A percentile compares a stretch with the other conserved stretches of the same genome.
phyloP scores from a whole-genome alignment of 176 grass and related monocot species.

The Ensete glaucum region DNA sequence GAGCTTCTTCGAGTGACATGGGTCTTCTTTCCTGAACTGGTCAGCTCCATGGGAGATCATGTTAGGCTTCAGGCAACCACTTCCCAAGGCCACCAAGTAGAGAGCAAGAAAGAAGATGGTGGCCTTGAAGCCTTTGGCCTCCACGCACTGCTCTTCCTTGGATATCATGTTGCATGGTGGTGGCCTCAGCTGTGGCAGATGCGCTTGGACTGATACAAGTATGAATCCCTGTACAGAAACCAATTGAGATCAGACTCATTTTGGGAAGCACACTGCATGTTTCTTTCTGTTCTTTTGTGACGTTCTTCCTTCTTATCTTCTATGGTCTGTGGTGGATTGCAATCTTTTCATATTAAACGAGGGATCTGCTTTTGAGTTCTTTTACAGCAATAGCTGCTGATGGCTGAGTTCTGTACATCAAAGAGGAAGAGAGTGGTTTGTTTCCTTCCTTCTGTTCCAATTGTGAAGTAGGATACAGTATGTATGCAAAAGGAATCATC shows the following conservation, averaged over 20 bases:
- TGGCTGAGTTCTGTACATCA: too few species aligned
- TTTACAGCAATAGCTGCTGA: too few species aligned
- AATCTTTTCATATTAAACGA: too few species aligned
- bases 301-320: background rate
- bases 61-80: constrained; percentile 93
- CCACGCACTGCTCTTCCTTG: constrained; percentile 40
- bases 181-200: constrained; percentile 89
- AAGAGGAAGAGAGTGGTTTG: too few species aligned
- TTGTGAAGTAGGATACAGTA: too few species aligned
- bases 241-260: background rate
- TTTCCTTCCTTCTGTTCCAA: too few species aligned
- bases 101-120: constrained; percentile 68
- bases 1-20: constrained; percentile 36
- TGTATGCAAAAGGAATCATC: too few species aligned
- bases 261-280: background rate
- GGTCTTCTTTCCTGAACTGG: constrained; percentile 39
- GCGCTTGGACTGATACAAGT: constrained; percentile 75
- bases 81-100: constrained; percentile 84
- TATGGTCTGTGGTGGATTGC: background rate
- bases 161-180: constrained; percentile 71
- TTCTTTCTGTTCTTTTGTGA: background rate
- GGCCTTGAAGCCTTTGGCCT: constrained; percentile 55
- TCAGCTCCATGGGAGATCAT: constrained; percentile 93
- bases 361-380: too few species aligned
- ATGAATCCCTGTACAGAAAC: constrained; percentile 57